Evolutionary conservation across 441 rosid species (phyloP).

Genomic region (Macaranga tanarius): DNA sequence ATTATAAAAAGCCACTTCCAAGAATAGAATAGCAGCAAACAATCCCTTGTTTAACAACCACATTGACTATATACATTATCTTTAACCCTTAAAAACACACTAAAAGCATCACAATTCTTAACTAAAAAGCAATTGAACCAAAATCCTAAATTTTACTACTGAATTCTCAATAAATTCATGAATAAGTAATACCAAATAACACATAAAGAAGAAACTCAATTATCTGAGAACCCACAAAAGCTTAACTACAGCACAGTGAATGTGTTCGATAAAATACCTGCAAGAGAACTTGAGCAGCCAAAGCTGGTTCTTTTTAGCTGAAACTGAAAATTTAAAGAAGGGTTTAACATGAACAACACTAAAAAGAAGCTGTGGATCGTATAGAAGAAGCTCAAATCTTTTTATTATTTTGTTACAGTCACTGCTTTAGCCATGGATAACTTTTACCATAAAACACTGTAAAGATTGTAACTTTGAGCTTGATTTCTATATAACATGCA

Average conservation of each 20-base stretch:
- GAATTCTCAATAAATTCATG: neutral
- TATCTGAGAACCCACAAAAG: conserved; percentile 3
- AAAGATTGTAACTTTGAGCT: conserved; percentile 1
- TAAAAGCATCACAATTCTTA: neutral
- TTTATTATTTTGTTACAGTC: conserved; percentile 1
- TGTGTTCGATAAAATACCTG: conserved; percentile 42
- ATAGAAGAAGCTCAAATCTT: conserved; percentile 12
- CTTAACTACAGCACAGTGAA: neutral
- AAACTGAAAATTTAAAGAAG: conserved; percentile 14
- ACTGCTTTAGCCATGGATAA: neutral
- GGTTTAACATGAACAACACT: conserved; percentile 8
- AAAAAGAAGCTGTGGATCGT: conserved; percentile 11
- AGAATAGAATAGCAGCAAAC: neutral
- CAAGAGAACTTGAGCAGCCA: conserved; percentile 25
- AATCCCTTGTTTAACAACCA: neutral
- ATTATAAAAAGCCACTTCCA: neutral
- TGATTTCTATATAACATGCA: neutral
- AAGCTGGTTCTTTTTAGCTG: neutral
- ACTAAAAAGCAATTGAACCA: neutral
- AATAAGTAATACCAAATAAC: neutral
- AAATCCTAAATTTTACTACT: neutral
- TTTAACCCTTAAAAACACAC: neutral
- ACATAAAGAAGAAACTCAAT: neutral
- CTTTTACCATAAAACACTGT: neutral
- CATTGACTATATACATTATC: neutral